These are phyloP conservation scores for Tritrichomonas foetus DNA, from an alignment of 208 protist species.

Conservation along the genomic window DNA sequence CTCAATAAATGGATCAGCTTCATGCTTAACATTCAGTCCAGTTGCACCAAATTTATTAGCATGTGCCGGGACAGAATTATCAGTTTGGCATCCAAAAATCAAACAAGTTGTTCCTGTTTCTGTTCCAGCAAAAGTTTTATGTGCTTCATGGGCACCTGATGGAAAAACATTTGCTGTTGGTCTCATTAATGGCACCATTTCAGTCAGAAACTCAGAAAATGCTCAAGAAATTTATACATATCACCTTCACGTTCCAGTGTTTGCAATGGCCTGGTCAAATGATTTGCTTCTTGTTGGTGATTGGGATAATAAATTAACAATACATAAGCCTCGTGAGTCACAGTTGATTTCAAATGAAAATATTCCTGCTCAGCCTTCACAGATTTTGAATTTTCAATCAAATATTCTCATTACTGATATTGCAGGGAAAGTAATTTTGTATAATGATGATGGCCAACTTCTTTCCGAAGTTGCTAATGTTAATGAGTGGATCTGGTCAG, in stretches of 20 bases:
- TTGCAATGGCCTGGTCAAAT: not conserved
- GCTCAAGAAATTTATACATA: constrained; percentile 7
- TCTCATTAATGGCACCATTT: constrained; percentile 6
- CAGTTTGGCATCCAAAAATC: constrained; percentile 15
- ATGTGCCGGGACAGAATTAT: constrained; percentile 30
- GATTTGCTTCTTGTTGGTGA: constrained; percentile 2
- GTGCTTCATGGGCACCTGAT: constrained; percentile 8
- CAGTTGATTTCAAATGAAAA: not conserved
- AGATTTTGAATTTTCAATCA: constrained; percentile 17
- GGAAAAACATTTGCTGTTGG: constrained; percentile 34
- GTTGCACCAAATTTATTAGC: not conserved
- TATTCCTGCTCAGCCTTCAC: not conserved
- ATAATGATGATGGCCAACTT: constrained; percentile 15
- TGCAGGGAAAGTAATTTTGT: not conserved
- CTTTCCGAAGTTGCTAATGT: not conserved
- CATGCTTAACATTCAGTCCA: constrained; percentile 17
- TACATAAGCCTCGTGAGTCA: constrained; percentile 29
- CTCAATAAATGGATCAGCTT: not conserved
- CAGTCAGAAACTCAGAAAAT: constrained; percentile 8
- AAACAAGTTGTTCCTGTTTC: constrained; percentile 2
- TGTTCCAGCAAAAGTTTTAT: not conserved
- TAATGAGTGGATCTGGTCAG: constrained; percentile 30
- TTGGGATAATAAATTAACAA: constrained; percentile 16
- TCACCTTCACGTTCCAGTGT: constrained; percentile 12
- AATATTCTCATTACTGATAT: constrained; percentile 19